Base-by-base conservation (phyloP, 306 rosid species). In the Alnus rubra region DNA sequence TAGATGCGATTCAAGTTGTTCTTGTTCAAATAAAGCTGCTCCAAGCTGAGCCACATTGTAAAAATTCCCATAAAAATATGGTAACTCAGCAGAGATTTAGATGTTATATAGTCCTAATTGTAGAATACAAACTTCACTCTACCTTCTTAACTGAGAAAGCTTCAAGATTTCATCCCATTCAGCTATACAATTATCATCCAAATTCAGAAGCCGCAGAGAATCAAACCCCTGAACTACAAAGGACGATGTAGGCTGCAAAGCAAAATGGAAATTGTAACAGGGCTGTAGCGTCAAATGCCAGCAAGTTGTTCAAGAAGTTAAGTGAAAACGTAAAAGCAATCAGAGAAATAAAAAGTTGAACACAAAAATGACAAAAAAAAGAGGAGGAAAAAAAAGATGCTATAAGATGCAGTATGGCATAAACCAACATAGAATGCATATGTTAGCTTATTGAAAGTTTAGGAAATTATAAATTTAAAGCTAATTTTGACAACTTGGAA, bases 1-100 rank as follows among this genome's bases (percentile, higher is more conserved):
- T 84, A 87, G 80, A 95, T 79, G 83, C 63, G 55, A 71, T 73
- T 86, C 92, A 95, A 88, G 48, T 81, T 88, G 90, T 95, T 95
- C 90, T 88, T 90, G 88, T 88, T 91, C 87, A 95, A 82, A 82
- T 92, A 87, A 76, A 95, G 93, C 92, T 95, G 92, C 96, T 91
- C 94, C 94, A 93, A 95, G 90, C 99, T 95, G 88, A 81, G 81
- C 70, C 84, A 81, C 63, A 74, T 67, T 62, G 78, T 74, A 79
- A 85, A 73, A 69, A 28, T 59, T 77, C 56, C 76, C 79, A 76
- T n/a, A 15, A 47, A 78, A 85, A 81, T 65, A 76, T 69, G 74
- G 84, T 74, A 80, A 74, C 77, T 51, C 30, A 74, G 81, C 30
- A 79, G 54, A 77, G 59, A 39, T 68, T 68, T 73, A 73, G 68